A percentile compares a stretch with the other conserved stretches of the same genome.
phyloP scores from a whole-genome alignment of 768 basidiomycete genomes.

The Suillus luteus region DNA sequence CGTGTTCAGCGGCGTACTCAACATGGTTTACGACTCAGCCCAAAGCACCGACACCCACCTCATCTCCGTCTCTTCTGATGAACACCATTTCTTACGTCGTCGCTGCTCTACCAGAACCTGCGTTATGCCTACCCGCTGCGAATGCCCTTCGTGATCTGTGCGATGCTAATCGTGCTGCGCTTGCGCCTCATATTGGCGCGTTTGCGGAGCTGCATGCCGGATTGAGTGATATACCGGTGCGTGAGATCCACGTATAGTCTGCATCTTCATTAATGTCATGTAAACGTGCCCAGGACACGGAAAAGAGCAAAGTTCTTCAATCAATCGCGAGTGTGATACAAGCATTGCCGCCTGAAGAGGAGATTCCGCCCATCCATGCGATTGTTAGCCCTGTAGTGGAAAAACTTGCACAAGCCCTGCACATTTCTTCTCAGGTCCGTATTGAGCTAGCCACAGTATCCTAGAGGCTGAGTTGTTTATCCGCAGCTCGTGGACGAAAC shows the following conservation, averaged over 20 bases:
- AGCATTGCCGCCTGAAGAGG: constrained; percentile 78
- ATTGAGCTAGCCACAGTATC: too few relatives aligned
- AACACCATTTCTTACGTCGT: constrained; percentile 70
- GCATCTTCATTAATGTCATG: constrained; percentile 9
- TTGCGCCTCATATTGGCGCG: constrained; percentile 81
- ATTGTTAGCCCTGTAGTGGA: constrained; percentile 77
- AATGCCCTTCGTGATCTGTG: constrained; percentile 84
- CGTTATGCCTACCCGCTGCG: constrained; percentile 71
- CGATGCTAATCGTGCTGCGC: constrained; percentile 82
- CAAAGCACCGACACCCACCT: constrained; percentile 27
- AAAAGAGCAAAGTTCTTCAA: constrained; percentile 88
- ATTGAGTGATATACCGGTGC: constrained; percentile 70
- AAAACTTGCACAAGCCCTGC: constrained; percentile 64
- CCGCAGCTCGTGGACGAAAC: constrained; percentile 73
- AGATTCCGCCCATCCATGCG: constrained; percentile 75
- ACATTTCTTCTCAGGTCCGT: constrained; percentile 53
- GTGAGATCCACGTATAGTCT: constrained; percentile 25
- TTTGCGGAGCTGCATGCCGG: constrained; percentile 85
- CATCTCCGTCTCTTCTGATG: constrained; percentile 54
- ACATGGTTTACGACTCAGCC: constrained; percentile 74
- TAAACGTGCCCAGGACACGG: constrained; percentile 57
- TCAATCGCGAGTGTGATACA: constrained; percentile 94
- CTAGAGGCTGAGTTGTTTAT: neutral
- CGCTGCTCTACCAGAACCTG: constrained; percentile 64
- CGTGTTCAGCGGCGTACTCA: constrained; percentile 61